Evolutionary conservation across 73 alveolate species (phyloP).

Genomic region (Blepharisma japonicum): DNA sequence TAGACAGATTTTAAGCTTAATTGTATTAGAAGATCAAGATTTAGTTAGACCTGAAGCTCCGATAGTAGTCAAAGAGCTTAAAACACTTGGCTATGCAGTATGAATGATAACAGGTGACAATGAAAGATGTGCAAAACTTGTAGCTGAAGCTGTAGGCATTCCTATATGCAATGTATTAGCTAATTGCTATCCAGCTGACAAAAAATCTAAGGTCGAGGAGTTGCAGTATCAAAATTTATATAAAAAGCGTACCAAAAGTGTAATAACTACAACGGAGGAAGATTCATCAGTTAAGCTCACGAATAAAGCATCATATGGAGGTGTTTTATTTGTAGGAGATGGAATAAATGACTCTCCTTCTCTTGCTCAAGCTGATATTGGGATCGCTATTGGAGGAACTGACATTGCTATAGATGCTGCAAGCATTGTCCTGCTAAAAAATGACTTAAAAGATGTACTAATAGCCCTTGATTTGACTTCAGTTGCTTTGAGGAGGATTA

Average conservation of each 20-base stretch:
- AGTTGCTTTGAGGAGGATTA: conserved; percentile 51
- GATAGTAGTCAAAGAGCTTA: conserved; percentile 40
- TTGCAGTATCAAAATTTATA: neutral
- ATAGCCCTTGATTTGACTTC: conserved; percentile 46
- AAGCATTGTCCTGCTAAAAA: conserved; percentile 61
- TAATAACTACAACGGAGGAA: no score
- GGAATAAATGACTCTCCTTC: conserved; percentile 95
- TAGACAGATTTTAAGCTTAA: conserved; percentile 37
- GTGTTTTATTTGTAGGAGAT: conserved; percentile 90
- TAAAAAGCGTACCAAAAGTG: no score
- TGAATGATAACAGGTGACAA: conserved; percentile 87
- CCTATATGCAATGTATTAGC: conserved; percentile 45
- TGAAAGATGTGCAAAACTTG: conserved; percentile 57
- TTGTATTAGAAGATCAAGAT: conserved; percentile 56
- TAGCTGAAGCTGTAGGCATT: conserved; percentile 66
- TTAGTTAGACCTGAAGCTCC: conserved; percentile 54
- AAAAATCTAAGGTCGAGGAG: conserved; percentile 42
- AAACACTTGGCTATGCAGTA: conserved; percentile 47
- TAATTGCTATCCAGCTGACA: conserved; percentile 70
- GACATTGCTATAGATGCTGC: conserved; percentile 86
- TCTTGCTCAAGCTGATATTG: conserved; percentile 82
- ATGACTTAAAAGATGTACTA: conserved; percentile 42
- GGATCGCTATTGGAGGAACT: conserved; percentile 91
- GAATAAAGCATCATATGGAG: neutral
- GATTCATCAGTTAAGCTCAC: no score